Conservation (phyloP, 129 eudicot genomes). For the Tagetes erecta region DNA sequence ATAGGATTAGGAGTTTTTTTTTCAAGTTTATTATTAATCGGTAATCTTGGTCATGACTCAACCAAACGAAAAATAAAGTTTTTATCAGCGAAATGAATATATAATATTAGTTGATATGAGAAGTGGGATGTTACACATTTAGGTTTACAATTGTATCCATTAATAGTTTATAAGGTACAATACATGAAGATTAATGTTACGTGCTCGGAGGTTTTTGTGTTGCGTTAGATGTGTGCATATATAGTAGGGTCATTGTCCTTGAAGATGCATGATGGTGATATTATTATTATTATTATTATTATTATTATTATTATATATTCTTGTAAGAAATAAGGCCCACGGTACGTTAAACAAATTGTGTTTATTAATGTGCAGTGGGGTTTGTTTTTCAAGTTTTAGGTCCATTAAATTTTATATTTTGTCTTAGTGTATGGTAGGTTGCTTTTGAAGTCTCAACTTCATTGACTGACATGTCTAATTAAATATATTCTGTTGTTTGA, state of each 20-base stretch:
- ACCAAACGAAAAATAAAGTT: not conserved
- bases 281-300: not conserved
- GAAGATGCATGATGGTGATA: slow-evolving; percentile 29
- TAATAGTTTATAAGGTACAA: not conserved
- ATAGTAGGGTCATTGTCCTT: slow-evolving; percentile 37
- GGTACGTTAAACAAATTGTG: slow-evolving; percentile 17
- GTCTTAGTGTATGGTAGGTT: slow-evolving; percentile 32
- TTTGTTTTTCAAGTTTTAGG: slow-evolving; percentile 25
- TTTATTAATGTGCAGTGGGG: slow-evolving; percentile 10
- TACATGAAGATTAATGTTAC: slow-evolving; percentile 21
- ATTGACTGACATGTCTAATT: slow-evolving; percentile 21
- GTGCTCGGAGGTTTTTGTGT: slow-evolving; percentile 31
- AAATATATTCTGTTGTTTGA: not conserved
- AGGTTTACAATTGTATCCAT: not conserved
- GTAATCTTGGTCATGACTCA: not conserved
- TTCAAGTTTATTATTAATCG: not conserved
- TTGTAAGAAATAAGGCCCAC: slow-evolving; percentile 37
- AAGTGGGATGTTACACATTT: not conserved
- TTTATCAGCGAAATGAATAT: not conserved
- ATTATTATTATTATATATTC: not conserved
- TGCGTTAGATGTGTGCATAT: slow-evolving; percentile 30
- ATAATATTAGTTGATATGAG: not conserved
- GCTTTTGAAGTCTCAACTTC: slow-evolving; percentile 36
- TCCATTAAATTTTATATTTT: slow-evolving; percentile 28
- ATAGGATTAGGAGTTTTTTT: no score